Conservation (phyloP, 2,329 filamentous ascomycete species). For the Cercospora zeae-maydis region DNA sequence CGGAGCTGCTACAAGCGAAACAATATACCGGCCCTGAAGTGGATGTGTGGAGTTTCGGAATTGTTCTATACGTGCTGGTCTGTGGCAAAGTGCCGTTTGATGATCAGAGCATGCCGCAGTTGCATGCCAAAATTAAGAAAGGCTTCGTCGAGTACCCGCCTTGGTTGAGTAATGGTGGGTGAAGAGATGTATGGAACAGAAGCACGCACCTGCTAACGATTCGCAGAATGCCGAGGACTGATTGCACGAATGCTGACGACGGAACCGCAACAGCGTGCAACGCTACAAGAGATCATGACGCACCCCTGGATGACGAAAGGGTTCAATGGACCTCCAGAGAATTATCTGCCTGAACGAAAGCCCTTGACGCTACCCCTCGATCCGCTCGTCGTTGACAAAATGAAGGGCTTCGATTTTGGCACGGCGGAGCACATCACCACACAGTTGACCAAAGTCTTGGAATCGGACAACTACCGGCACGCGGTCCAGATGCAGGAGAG, state of each 20-base stretch:
- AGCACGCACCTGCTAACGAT: conserved; percentile 6
- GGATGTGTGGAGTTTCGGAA: conserved; percentile 97
- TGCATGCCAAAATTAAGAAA: conserved; percentile 99
- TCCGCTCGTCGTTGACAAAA: conserved; percentile 76
- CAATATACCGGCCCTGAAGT: conserved; percentile 96
- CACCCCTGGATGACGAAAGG: conserved; percentile 97
- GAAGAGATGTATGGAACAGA: too few species aligned
- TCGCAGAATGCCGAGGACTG: conserved; percentile 81
- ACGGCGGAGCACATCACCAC: conserved; percentile 75
- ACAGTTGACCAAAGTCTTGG: conserved; percentile 79
- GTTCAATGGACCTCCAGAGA: conserved; percentile 81
- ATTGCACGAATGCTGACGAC: conserved; percentile 95
- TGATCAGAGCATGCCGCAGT: conserved; percentile 96
- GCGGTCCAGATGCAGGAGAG: conserved; percentile 69
- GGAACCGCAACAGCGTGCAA: conserved; percentile 81
- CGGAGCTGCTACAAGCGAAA: conserved; percentile 86
- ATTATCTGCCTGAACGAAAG: conserved; percentile 78
- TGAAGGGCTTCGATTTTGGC: conserved; percentile 98
- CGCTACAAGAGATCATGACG: conserved; percentile 84
- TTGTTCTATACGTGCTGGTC: conserved; percentile 93
- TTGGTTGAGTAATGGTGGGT: conserved; percentile 82
- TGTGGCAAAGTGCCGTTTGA: conserved; percentile 98
- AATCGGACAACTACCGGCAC: conserved; percentile 89
- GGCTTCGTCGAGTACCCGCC: conserved; percentile 92
- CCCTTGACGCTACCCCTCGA: conserved; percentile 84